Conservation (phyloP, 352 stramenopile species). For the Peronospora destructor region DNA sequence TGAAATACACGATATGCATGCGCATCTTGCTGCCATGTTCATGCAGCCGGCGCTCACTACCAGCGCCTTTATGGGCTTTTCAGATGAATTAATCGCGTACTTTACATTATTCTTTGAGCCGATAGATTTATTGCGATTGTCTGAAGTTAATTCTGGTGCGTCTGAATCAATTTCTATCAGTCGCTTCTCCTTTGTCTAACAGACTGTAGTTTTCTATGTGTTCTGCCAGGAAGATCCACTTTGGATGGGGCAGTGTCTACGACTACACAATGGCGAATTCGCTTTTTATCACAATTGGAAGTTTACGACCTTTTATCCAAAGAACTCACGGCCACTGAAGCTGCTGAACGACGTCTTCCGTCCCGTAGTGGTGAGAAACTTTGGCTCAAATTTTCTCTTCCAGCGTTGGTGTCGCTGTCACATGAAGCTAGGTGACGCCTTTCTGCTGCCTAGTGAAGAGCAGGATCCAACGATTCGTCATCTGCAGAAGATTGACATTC, state of each 20-base stretch:
- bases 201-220: constrained; percentile 62
- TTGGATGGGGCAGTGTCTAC: constrained; percentile 78
- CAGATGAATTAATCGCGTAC: constrained; percentile 76
- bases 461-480: constrained; percentile 41
- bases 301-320: constrained; percentile 72
- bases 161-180: too few relatives aligned
- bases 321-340: constrained; percentile 29
- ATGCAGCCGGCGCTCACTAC: constrained; percentile 45
- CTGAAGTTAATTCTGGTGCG: constrained; percentile 67
- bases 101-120: constrained; percentile 64
- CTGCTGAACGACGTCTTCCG: constrained; percentile 23
- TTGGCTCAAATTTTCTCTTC: constrained; percentile 79
- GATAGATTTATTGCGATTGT: constrained; percentile 51
- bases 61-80: constrained; percentile 55
- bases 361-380: constrained; percentile 23
- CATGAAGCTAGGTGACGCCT: constrained; percentile 58
- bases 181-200: background rate
- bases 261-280: constrained; percentile 63
- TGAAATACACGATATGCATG: background rate
- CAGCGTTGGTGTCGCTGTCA: constrained; percentile 79
- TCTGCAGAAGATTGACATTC: constrained; percentile 48
- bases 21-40: constrained; percentile 28
- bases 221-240: constrained; percentile 74
- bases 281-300: constrained; percentile 61
- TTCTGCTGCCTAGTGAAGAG: constrained; percentile 34